Conservation (phyloP, 2,329 filamentous ascomycete genomes). For the Penicillium sp. region DNA sequence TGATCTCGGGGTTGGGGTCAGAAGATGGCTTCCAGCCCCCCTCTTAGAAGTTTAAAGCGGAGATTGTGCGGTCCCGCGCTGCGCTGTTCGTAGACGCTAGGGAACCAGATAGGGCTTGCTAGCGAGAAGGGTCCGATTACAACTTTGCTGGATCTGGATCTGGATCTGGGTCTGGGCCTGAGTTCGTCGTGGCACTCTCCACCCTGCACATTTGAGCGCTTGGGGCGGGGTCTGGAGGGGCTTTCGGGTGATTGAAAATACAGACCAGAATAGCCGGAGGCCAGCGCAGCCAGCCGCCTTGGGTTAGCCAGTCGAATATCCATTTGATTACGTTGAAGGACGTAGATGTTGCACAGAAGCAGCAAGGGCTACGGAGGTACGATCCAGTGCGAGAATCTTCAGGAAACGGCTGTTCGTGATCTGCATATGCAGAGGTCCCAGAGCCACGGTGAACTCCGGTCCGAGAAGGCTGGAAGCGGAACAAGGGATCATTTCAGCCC, state of each 20-base stretch:
- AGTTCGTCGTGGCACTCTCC: neutral
- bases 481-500: neutral
- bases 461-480: neutral
- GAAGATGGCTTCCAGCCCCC: neutral
- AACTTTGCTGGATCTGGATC: neutral
- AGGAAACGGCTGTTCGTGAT: neutral
- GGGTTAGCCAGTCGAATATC: neutral
- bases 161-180: neutral
- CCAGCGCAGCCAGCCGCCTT: neutral
- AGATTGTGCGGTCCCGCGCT: neutral
- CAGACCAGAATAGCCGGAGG: neutral
- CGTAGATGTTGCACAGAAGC: neutral
- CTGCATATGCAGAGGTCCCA: neutral
- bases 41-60: neutral
- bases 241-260: neutral
- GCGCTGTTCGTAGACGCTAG: neutral
- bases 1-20: neutral
- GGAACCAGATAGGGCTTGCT: neutral
- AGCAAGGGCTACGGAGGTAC: neutral
- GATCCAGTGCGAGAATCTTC: too few species aligned
- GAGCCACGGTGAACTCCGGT: neutral
- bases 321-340: neutral
- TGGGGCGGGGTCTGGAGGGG: neutral
- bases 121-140: neutral
- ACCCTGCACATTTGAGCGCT: neutral